A percentile compares a stretch with the other conserved stretches of the same genome.
Evolutionary conservation across 805 yeast genomes (phyloP).

Genomic region (Komagataella populi): DNA sequence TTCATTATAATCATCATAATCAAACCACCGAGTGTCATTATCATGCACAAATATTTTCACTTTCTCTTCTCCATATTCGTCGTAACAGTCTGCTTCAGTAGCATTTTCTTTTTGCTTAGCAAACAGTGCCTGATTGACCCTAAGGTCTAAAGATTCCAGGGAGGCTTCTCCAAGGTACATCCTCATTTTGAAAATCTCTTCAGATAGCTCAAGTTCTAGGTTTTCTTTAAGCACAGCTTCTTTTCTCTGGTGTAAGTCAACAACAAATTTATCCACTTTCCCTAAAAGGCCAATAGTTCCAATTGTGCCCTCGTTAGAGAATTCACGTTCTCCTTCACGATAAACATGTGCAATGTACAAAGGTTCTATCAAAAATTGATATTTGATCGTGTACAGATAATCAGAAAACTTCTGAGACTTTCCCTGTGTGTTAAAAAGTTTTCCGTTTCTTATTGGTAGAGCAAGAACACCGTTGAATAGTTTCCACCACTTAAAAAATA

Average conservation of each 20-base stretch:
- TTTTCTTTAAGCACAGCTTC: constrained; percentile 30
- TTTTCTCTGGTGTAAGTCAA: constrained; percentile 58
- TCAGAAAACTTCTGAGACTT: constrained; percentile 58
- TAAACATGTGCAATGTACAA: constrained; percentile 65
- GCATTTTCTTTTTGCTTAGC: not conserved
- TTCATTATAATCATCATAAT: constrained; percentile 47
- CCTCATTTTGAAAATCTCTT: constrained; percentile 27
- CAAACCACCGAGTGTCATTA: constrained; percentile 47
- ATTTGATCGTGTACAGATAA: constrained; percentile 67
- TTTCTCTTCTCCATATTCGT: constrained; percentile 3
- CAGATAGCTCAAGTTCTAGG: constrained; percentile 31
- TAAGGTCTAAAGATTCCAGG: constrained; percentile 40
- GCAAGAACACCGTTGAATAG: constrained; percentile 70
- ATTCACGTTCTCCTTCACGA: constrained; percentile 26
- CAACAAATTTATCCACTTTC: constrained; percentile 34
- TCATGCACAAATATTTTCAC: constrained; percentile 17
- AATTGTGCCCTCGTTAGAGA: constrained; percentile 25
- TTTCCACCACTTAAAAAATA: constrained; percentile 78
- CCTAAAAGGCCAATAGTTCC: constrained; percentile 64
- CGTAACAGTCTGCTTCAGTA: constrained; percentile 8
- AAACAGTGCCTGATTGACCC: constrained; percentile 39
- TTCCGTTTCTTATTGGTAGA: constrained; percentile 68
- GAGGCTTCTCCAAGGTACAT: constrained; percentile 55
- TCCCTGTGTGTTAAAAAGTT: constrained; percentile 44
- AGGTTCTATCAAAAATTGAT: constrained; percentile 60